Conservation (phyloP, 2,329 filamentous ascomycete species). For the Beauveria varroae region DNA sequence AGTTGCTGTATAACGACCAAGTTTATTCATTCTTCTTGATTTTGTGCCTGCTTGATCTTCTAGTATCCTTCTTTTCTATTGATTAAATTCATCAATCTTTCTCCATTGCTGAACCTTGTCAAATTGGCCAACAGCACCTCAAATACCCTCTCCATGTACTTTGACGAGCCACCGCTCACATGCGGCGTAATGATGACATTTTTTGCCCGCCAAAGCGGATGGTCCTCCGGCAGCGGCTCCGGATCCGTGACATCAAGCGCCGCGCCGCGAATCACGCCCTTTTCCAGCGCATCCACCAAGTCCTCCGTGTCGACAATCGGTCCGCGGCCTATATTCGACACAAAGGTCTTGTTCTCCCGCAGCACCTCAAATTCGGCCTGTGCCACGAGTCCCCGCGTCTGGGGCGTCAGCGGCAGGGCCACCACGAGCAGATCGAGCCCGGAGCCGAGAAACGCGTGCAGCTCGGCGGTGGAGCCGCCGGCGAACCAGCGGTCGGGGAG, state of each 20-base stretch:
- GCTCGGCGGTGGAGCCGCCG: conserved; percentile 32
- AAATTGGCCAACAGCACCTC: conserved; percentile 37
- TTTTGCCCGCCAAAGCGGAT: conserved; percentile 60
- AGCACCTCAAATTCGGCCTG: conserved; percentile 41
- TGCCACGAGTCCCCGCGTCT: conserved; percentile 44
- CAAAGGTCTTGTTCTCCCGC: conserved; percentile 42
- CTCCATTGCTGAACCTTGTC: conserved; percentile 27
- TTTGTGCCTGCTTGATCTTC: background rate
- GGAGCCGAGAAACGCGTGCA: conserved; percentile 43
- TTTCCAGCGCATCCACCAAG: conserved; percentile 52
- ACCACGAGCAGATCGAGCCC: conserved; percentile 47
- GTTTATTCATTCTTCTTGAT: background rate
- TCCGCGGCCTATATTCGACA: conserved; percentile 66
- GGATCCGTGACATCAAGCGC: conserved; percentile 75
- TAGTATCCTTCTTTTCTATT: conserved; percentile 27
- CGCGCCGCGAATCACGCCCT: conserved; percentile 47
- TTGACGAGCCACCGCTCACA: conserved; percentile 34
- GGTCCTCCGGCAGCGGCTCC: conserved; percentile 62
- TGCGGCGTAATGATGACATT: conserved; percentile 59
- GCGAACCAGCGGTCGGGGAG: conserved; percentile 46
- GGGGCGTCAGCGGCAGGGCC: conserved; percentile 41
- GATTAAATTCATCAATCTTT: conserved; percentile 33
- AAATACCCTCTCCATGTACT: conserved; percentile 33
- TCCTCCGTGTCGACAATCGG: conserved; percentile 43
- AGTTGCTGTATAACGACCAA: background rate